Percentiles rank a stretch among this genome's conserved stretches.
Conservation (phyloP, 768 basidiomycete genomes). For the Leucosporidium creatinivorum region DNA sequence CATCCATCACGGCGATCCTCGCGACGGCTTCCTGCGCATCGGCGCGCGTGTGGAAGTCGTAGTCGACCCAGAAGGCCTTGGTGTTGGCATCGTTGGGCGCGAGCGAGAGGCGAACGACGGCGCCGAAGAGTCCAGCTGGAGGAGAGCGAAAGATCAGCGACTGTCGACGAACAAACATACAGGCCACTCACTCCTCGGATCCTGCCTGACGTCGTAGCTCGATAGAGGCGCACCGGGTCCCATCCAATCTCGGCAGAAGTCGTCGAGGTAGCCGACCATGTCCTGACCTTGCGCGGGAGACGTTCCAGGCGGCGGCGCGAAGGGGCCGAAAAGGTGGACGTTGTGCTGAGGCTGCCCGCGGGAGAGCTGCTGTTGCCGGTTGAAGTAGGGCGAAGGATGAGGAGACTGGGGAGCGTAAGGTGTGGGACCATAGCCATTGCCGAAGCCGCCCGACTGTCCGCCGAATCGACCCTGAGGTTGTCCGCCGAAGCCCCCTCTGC, state of each 20-base stretch:
- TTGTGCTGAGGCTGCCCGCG: no score
- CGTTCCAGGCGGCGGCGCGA: no score
- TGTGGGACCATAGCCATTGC: no score
- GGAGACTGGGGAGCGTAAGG: no score
- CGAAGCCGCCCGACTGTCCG: background rate
- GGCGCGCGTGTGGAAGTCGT: background rate
- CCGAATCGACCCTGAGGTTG: background rate
- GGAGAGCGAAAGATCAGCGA: background rate
- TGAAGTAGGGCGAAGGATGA: background rate
- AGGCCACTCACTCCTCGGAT: background rate
- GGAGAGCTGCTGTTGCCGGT: background rate
- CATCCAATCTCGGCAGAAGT: constrained; percentile 1
- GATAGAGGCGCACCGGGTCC: background rate
- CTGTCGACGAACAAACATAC: background rate
- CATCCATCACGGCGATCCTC: background rate
- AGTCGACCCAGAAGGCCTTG: constrained; percentile 3
- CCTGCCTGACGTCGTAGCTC: constrained; percentile 5
- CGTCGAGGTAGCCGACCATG: constrained; percentile 6
- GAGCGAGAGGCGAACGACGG: constrained; percentile 7
- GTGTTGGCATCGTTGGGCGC: background rate
- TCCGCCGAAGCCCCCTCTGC: background rate
- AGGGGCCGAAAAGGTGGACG: no score
- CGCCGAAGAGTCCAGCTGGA: constrained; percentile 12
- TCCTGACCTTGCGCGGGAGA: no score
- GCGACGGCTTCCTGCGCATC: constrained; percentile 16